These are phyloP conservation scores for Xylogone sp. DNA, from an alignment of 2,329 filamentous ascomycete genomes.

Conservation along the genomic window DNA sequence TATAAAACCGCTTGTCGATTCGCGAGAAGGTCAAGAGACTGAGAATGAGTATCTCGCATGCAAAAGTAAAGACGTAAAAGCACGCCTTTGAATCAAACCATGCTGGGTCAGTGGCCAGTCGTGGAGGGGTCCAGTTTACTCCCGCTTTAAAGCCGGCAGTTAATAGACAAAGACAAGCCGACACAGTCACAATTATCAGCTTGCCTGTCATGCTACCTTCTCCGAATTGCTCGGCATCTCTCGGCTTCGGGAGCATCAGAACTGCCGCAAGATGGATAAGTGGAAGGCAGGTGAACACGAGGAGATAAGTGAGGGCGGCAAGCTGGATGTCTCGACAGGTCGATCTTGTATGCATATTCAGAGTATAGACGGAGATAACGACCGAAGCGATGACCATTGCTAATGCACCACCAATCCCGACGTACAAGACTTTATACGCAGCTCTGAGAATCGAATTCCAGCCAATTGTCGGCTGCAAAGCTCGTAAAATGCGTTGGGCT, in stretches of 20 bases:
- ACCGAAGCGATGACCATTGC: slow-evolving; percentile 62
- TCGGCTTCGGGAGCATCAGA: slow-evolving; percentile 42
- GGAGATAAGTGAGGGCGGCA: slow-evolving; percentile 55
- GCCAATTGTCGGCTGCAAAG: slow-evolving; percentile 64
- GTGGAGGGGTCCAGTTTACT: slow-evolving; percentile 46
- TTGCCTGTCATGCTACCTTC: slow-evolving; percentile 62
- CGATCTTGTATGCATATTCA: slow-evolving; percentile 41
- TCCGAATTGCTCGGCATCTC: slow-evolving; percentile 56
- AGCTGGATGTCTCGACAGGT: slow-evolving; percentile 61
- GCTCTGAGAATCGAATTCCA: slow-evolving; percentile 55
- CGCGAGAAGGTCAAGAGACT: slow-evolving; percentile 61
- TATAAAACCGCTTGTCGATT: slow-evolving; percentile 70
- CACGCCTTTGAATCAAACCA: slow-evolving; percentile 67
- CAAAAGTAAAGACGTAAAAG: slow-evolving; percentile 77
- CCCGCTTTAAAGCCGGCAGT: slow-evolving; percentile 67
- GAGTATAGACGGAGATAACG: slow-evolving; percentile 63
- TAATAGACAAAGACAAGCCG: slow-evolving; percentile 55
- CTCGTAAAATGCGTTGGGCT: slow-evolving; percentile 64
- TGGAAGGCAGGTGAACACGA: slow-evolving; percentile 63
- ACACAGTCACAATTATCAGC: slow-evolving; percentile 54
- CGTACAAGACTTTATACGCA: slow-evolving; percentile 54
- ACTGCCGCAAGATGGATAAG: slow-evolving; percentile 45
- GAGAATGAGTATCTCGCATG: slow-evolving; percentile 66
- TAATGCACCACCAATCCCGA: slow-evolving; percentile 53
- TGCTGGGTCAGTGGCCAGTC: slow-evolving; percentile 48